A percentile compares a stretch with the other conserved stretches of the same genome.
Conservation (phyloP, 805 yeast genomes). For the Starmerella apicola region DNA sequence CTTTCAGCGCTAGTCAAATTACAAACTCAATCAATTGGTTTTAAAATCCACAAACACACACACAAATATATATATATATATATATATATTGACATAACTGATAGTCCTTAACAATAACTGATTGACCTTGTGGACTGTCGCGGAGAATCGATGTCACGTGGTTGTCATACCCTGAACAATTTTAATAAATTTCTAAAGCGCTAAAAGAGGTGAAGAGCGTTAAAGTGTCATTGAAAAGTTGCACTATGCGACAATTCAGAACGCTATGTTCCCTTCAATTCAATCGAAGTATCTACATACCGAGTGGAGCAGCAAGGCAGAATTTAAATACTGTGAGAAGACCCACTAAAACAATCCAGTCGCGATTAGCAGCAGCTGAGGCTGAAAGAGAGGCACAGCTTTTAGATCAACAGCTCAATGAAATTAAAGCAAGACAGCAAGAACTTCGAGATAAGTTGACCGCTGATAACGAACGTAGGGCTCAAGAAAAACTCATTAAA, state of each 20-base stretch:
- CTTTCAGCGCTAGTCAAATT: too few species aligned
- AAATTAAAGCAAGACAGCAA: conserved; percentile 12
- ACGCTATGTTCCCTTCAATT: neutral
- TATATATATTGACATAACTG: too few species aligned
- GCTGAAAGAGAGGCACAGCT: conserved; percentile 10
- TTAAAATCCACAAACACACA: too few species aligned
- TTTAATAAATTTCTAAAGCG: too few species aligned
- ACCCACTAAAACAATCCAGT: neutral
- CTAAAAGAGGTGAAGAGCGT: too few species aligned
- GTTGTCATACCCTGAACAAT: too few species aligned
- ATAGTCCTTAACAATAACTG: too few species aligned
- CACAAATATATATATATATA: too few species aligned
- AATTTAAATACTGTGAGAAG: neutral
- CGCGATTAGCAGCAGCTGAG: neutral
- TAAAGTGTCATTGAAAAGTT: too few species aligned
- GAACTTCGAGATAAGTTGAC: conserved; percentile 10
- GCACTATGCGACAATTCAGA: neutral
- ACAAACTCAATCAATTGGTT: too few species aligned
- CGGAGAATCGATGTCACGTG: too few species aligned
- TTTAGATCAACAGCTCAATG: conserved; percentile 15
- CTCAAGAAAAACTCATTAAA: conserved; percentile 8
- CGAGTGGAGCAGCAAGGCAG: neutral
- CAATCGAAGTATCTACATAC: neutral
- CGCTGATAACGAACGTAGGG: conserved; percentile 16
- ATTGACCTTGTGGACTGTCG: too few species aligned